Evolutionary conservation across 257 asterid genomes (phyloP).

Genomic region (Penstemon newberryi): DNA sequence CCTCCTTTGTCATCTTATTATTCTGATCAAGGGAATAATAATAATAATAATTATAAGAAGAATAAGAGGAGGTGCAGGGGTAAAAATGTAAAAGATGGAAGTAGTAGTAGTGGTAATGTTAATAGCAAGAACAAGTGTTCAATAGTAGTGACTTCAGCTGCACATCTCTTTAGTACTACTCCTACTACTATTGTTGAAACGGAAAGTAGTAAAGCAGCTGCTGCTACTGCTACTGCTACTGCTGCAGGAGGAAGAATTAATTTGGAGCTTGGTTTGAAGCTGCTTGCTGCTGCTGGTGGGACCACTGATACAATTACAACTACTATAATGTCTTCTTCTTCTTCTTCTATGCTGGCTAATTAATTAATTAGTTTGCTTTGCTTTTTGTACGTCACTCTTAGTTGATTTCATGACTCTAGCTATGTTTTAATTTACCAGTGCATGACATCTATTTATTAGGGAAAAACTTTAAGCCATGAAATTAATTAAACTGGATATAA

Average conservation of each 20-base stretch:
- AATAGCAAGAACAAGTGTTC: constrained; percentile 30
- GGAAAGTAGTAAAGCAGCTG: neutral
- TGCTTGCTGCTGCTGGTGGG: constrained; percentile 29
- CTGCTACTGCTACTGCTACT: neutral
- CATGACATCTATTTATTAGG: no score
- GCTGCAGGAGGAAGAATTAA: constrained; percentile 10
- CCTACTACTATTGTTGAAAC: neutral
- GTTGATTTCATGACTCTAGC: no score
- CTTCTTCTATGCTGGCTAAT: no score
- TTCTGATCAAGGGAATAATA: neutral
- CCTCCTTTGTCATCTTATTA: constrained; percentile 24
- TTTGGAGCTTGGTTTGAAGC: constrained; percentile 62
- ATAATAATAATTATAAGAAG: neutral
- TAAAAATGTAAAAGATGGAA: constrained; percentile 9
- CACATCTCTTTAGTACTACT: constrained; percentile 50
- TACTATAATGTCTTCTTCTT: no score
- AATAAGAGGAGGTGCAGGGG: constrained; percentile 24
- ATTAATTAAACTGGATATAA: no score
- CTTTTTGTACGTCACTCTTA: no score
- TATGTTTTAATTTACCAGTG: no score
- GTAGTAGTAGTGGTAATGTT: neutral
- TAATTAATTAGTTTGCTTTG: no score
- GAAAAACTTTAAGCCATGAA: no score
- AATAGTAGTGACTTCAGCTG: constrained; percentile 66
- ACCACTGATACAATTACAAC: no score